phyloP scores from a whole-genome alignment of 805 yeast species.

The Ogataea allantospora region DNA sequence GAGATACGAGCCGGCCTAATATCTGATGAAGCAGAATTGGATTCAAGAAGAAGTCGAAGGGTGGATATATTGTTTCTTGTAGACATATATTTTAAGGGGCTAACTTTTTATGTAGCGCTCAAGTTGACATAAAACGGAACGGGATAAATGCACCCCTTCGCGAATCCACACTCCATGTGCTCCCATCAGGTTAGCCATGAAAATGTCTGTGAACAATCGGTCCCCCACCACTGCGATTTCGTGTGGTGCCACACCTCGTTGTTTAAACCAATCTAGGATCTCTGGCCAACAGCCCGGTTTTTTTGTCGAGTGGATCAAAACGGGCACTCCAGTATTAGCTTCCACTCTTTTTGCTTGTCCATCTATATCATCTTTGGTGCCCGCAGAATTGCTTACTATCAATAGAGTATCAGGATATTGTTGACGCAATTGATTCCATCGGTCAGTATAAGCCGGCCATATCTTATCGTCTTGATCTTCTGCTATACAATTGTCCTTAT shows the following conservation, averaged over 20 bases:
- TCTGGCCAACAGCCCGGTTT: conserved; percentile 81
- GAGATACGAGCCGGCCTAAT: conserved; percentile 15
- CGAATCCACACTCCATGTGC: conserved; percentile 79
- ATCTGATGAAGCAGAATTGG: conserved; percentile 7
- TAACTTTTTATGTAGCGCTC: conserved; percentile 41
- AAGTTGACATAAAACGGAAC: conserved; percentile 47
- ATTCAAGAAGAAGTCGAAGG: conserved; percentile 10
- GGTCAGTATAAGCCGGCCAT: conserved; percentile 64
- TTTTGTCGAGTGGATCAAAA: conserved; percentile 68
- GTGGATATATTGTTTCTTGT: conserved; percentile 11
- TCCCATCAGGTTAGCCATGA: conserved; percentile 95
- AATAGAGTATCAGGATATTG: conserved; percentile 64
- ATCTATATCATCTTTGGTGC: conserved; percentile 70
- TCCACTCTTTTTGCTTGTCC: conserved; percentile 64
- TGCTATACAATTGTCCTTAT: conserved; percentile 95
- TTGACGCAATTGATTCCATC: conserved; percentile 56
- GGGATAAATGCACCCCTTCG: conserved; percentile 66
- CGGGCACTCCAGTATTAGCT: conserved; percentile 61
- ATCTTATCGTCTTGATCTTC: conserved; percentile 74
- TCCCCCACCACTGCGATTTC: conserved; percentile 90
- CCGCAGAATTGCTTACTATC: conserved; percentile 92
- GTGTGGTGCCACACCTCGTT: conserved; percentile 47
- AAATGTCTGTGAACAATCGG: conserved; percentile 82
- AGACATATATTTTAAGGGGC: conserved; percentile 1
- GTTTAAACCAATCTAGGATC: conserved; percentile 56